A percentile compares a stretch with the other conserved stretches of the same genome.
Evolutionary conservation across 805 yeast genomes (phyloP).

Genomic region (Brettanomyces naardenensis): DNA sequence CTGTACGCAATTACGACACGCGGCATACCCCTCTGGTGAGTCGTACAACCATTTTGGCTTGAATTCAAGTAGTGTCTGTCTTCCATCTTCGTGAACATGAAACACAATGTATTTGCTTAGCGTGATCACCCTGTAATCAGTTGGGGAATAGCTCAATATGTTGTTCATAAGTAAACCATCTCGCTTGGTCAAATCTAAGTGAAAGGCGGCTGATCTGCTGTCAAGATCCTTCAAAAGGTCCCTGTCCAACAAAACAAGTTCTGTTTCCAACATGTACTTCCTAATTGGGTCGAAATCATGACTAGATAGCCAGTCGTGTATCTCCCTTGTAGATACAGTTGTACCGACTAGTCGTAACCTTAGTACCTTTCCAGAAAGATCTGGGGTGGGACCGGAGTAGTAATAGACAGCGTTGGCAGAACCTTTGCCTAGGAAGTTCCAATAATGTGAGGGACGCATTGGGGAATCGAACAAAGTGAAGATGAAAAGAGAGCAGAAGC

Average conservation of each 20-base stretch:
- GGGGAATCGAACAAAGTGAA: no score
- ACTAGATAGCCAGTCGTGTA: conserved; percentile 31
- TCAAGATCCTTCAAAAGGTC: conserved; percentile 1
- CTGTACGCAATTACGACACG: conserved; percentile 41
- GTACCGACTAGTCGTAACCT: conserved; percentile 28
- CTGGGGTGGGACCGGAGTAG: conserved; percentile 29
- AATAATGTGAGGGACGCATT: no score
- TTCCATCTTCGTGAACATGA: conserved; percentile 6
- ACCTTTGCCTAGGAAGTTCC: conserved; percentile 40
- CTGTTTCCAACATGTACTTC: conserved; percentile 12
- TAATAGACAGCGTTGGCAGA: conserved; percentile 40
- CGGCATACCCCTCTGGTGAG: conserved; percentile 21
- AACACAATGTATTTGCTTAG: conserved; percentile 22
- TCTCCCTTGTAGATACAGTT: conserved; percentile 31
- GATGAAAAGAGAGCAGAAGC: no score
- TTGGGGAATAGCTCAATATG: conserved; percentile 7
- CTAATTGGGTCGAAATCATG: conserved; percentile 8
- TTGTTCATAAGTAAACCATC: conserved; percentile 23
- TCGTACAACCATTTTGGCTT: conserved; percentile 47
- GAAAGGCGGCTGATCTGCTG: background rate
- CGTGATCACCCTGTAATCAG: conserved; percentile 4
- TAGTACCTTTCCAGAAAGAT: conserved; percentile 30
- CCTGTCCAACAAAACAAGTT: conserved; percentile 7
- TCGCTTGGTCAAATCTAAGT: conserved; percentile 11
- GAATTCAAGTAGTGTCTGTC: conserved; percentile 28